Evolutionary conservation across 805 yeast genomes (phyloP), one percentile per base, ranked within the genome.

Genomic region (Myxozyma lipomycoides): DNA sequence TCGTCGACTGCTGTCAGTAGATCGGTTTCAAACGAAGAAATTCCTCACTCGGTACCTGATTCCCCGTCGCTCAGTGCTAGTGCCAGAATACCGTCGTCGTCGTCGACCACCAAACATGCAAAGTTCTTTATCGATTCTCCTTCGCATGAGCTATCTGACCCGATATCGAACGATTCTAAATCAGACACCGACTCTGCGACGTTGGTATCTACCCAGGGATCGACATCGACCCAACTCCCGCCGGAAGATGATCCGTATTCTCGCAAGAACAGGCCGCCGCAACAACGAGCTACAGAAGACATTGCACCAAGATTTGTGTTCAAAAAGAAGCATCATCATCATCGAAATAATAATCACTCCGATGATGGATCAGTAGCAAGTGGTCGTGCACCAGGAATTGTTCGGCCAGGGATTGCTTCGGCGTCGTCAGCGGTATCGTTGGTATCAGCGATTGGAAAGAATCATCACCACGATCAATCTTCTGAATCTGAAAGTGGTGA

Each of bases 291-390:
- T 22, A 55, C 57, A 4, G 60, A 53, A 12, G 64, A 65, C 17
- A 67, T 68, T 40, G 67, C 68, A 7, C 69, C 70, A 22, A 56
- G 71, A 36, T 68, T 68, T 45, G 65, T 65, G 43, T 68, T 68
- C 50, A 61, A 58, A 45, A 61, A 58, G 48, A 52, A 46, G 46
- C 61, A 45, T 34, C 49, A 30, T 18, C 48, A 40, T 12, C 46
- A 52, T 17, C 49, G 46, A 22, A 46, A 50, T 21, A 55, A 48
- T 17, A 51, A 46, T 12, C 46, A 45, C 24, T 35, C 48, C 30
- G 21, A 45, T 24, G 51, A 40, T 12, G 38, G 40, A 2, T 28
- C 47, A 6, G 44, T 42, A 2, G 24, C 46, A 4, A 2, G 41
- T 23, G n/a, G n/a, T 7, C 38, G n/a, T 10, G 15, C 38, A 17